A percentile compares a stretch with the other conserved stretches of the same genome.
phyloP scores from a whole-genome alignment of 2,329 filamentous ascomycete genomes.

The Talaromyces verruculosus region DNA sequence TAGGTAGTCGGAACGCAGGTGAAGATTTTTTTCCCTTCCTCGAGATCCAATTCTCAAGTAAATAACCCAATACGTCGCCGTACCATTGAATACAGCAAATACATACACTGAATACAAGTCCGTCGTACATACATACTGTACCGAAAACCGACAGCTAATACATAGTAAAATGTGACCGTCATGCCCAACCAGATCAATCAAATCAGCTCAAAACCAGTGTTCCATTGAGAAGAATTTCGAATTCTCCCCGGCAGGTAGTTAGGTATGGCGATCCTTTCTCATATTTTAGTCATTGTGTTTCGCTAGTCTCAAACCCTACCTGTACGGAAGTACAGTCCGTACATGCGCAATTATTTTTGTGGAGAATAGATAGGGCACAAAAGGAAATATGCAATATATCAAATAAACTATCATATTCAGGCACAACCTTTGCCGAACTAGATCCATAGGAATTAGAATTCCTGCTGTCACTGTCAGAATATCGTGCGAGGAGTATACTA shows the following conservation, averaged over 20 bases:
- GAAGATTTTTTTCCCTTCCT: not conserved
- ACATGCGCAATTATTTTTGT: not conserved
- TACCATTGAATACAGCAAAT: not conserved
- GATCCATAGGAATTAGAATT: not conserved
- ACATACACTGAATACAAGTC: not conserved
- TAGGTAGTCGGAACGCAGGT: not conserved
- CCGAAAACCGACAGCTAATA: not conserved
- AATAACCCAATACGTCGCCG: not conserved
- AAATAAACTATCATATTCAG: not conserved
- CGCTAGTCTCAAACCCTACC: conserved; percentile 2
- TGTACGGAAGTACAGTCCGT: not conserved
- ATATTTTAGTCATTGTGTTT: not conserved
- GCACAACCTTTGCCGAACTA: not conserved
- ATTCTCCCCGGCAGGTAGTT: not conserved
- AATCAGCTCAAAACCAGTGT: not conserved
- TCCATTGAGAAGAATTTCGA: not conserved
- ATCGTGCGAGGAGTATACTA: not conserved
- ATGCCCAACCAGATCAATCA: not conserved
- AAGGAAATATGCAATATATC: conserved; percentile 1
- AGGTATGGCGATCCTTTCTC: not conserved
- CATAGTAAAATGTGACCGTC: not conserved
- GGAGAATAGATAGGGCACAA: not conserved
- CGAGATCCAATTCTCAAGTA: not conserved
- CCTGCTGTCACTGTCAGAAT: not conserved
- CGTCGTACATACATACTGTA: not conserved